Conservation (phyloP, 106 monocot species). For the Dendrobium huoshanense region DNA sequence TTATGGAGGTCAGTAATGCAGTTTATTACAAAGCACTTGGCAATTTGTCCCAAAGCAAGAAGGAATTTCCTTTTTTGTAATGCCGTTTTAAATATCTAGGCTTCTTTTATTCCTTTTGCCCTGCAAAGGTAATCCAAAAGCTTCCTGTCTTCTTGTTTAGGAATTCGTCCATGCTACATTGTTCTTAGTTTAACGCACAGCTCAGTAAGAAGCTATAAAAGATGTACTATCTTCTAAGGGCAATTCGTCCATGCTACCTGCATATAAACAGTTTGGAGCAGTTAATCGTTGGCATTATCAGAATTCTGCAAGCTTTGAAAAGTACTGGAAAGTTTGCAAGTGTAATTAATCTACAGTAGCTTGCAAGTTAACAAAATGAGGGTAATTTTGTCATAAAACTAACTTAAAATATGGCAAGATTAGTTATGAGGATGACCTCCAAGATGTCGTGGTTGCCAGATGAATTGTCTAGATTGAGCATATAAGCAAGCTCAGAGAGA, state of each 20-base stretch:
- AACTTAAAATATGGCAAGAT: too few relatives aligned
- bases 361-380: too few relatives aligned
- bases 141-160: not conserved
- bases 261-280: not conserved
- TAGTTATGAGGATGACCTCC: too few relatives aligned
- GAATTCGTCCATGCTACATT: not conserved
- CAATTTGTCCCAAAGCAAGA: not conserved
- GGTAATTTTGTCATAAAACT: too few relatives aligned
- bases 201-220: not conserved
- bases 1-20: too few relatives aligned
- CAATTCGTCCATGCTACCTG: constrained; percentile 16
- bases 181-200: not conserved
- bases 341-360: too few relatives aligned
- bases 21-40: not conserved
- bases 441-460: too few relatives aligned
- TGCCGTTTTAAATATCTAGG: not conserved
- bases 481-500: too few relatives aligned
- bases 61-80: not conserved
- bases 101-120: not conserved
- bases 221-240: not conserved
- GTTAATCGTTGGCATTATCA: not conserved
- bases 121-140: not conserved
- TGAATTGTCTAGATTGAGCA: too few relatives aligned
- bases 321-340: too few relatives aligned
- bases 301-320: not conserved